Percentiles rank a stretch among this genome's conserved stretches.
Conservation (phyloP, 1,284 basidiomycete species). For the Tilletia indica region DNA sequence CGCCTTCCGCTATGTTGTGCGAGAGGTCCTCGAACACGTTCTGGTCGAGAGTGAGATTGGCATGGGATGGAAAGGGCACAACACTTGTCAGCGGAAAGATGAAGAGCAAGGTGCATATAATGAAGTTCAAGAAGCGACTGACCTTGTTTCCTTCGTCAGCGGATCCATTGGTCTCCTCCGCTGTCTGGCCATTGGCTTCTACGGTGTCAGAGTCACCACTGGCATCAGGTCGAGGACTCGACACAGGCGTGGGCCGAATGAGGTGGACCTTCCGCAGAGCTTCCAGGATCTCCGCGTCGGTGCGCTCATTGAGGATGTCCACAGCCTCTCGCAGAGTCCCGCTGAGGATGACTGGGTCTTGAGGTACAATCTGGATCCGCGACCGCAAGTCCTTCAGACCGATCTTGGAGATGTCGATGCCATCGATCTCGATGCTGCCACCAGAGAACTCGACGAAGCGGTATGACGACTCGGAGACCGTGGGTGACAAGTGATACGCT, state of each 20-base stretch:
- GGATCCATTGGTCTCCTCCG: too few relatives aligned
- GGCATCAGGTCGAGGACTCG: neutral
- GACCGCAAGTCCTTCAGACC: constrained; percentile 59
- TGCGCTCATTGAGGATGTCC: constrained; percentile 41
- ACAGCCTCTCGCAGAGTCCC: constrained; percentile 43
- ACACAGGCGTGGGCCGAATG: too few relatives aligned
- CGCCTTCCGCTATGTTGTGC: constrained; percentile 45
- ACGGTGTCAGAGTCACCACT: neutral
- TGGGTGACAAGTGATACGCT: neutral
- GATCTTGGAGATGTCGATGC: constrained; percentile 59
- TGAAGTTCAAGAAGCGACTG: too few relatives aligned
- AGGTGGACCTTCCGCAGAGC: constrained; percentile 35
- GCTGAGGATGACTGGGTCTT: constrained; percentile 49
- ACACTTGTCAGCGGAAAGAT: too few relatives aligned
- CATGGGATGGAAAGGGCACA: too few relatives aligned
- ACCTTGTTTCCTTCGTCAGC: too few relatives aligned
- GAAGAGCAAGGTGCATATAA: too few relatives aligned
- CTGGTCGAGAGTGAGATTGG: neutral
- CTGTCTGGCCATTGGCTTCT: too few relatives aligned
- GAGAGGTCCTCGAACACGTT: constrained; percentile 31
- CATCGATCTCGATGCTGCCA: constrained; percentile 44
- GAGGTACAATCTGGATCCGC: constrained; percentile 61
- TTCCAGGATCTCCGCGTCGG: constrained; percentile 34
- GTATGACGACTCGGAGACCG: neutral
- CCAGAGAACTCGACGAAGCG: constrained; percentile 40